Base-by-base conservation (phyloP, 2,329 filamentous ascomycete genomes). In the Myriangium duriaei region DNA sequence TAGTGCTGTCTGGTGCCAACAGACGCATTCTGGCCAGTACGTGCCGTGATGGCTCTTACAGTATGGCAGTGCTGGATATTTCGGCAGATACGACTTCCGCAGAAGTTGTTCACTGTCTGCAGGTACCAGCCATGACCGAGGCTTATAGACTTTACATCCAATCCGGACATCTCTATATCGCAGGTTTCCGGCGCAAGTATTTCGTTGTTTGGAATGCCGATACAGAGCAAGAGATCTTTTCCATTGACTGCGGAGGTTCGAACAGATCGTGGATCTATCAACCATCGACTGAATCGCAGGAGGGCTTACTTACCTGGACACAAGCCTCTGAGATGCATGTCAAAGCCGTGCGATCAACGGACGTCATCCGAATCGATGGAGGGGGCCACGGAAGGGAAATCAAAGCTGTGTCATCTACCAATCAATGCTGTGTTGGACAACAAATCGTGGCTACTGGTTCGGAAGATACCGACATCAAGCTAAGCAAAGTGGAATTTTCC, bases 321-420 rank as follows among this genome's bases (percentile, higher is more conserved):
- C 79, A 83, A 56, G 75, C 76, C n/a, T 53, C 50, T 6, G 47
- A 49, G 30, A 16, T 56, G 5, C 49, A 47, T 31, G 32, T 40
- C n/a, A 19, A 47, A 13, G 28, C 43, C 32, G 5, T 49, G 51
- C 37, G 24, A 19, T 3, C 16, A 33, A 5, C 37, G 43, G 9
- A 41, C 47, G 10, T 47, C 35, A n/a, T 37, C 2, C 32, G 68
- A 0, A 46, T 93, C 10, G 76, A 79, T 45, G 48, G 60, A 0
- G 88, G 91, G 5, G 75, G 75, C 1, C 91, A 98, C 57, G 91
- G 91, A 0, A 69, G 91, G 39, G 91, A 98, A 58, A 81, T 96
- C 48, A 83, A 82, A 54, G 60, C 72, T 2, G 57, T 73, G 43
- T 69, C 74, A 13, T 2, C 67, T 66, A 0, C 19, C 37, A 10